Conservation (phyloP, 306 rosid species). For the Casuarina cunninghamiana region DNA sequence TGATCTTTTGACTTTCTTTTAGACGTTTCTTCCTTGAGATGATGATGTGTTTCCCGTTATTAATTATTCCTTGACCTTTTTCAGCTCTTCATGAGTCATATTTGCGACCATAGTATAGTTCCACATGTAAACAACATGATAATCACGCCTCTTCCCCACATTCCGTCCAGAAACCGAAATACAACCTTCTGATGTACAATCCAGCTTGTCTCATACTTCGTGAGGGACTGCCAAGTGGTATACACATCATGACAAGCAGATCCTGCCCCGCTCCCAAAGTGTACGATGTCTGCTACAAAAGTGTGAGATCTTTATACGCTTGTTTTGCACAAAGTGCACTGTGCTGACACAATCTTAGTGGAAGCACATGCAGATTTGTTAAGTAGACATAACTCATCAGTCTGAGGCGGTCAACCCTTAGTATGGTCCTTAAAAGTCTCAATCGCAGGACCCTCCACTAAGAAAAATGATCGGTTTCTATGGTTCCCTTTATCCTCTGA, state of each 20-base stretch:
- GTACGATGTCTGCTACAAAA: too few species aligned
- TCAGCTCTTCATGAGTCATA: background rate
- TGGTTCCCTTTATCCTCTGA: background rate
- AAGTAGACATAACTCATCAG: too few species aligned
- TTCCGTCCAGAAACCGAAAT: background rate
- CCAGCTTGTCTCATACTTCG: background rate
- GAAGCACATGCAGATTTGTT: background rate
- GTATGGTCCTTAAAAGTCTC: background rate
- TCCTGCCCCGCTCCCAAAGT: too few species aligned
- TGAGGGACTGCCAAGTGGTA: background rate
- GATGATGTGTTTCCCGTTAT: background rate
- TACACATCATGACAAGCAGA: too few species aligned
- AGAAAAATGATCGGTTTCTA: background rate
- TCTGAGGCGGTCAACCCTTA: conserved; percentile 12
- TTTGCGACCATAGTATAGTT: background rate
- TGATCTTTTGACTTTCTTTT: background rate
- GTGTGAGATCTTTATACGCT: background rate
- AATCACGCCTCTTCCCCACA: background rate
- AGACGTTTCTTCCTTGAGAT: background rate
- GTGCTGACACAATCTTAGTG: background rate
- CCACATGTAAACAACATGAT: background rate
- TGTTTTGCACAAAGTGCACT: background rate
- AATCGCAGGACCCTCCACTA: conserved; percentile 16
- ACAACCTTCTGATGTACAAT: background rate
- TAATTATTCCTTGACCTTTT: background rate